Base-by-base conservation (phyloP, 78 protist species). In the Monocercomonoides exilis region DNA sequence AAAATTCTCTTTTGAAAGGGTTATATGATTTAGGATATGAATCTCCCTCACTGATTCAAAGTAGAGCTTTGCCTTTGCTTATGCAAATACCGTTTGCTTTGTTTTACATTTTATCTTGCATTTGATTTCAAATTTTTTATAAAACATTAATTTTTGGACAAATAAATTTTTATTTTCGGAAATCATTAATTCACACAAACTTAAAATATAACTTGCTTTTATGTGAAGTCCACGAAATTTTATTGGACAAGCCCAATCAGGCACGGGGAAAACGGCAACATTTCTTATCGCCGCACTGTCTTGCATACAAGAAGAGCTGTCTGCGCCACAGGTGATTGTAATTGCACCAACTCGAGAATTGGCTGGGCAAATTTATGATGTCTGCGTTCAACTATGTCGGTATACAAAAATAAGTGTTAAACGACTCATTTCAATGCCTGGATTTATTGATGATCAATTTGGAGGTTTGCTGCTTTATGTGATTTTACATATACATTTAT, bases 191-290 rank as follows among this genome's bases (percentile, higher is more conserved):
- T n/a, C n/a, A n/a, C n/a, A n/a, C n/a, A n/a, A n/a, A n/a, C n/a
- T n/a, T n/a, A n/a, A n/a, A n/a, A n/a, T n/a, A n/a, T n/a, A n/a
- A n/a, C n/a, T n/a, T n/a, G n/a, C n/a, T n/a, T n/a, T n/a, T n/a
- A n/a, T n/a, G 6, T 33, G 6, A 6, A 79, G 82, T 5, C 4
- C 42, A 21, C 85, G 80, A 1, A 77, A 89, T 44, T 70, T 85
- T 2, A 84, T 89, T 43, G 91, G 87, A 2, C 91, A 89, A 77
- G 88, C 91, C 21, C 91, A 89, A 45, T 89, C 91, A 35, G 91
- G 91, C 1, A 89, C 91, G 21, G 91, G 91, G 1, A 89, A 89
- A 45, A 89, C 91, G 11, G 91, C 88, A 2, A 89, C 91, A 21
- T 89, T 89, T 42, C 1, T 79, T 36, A 84, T 85, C 33, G 88